These are phyloP conservation scores for Aureobasidium sp. DNA, from an alignment of 2,329 filamentous ascomycete species.

Conservation along the genomic window DNA sequence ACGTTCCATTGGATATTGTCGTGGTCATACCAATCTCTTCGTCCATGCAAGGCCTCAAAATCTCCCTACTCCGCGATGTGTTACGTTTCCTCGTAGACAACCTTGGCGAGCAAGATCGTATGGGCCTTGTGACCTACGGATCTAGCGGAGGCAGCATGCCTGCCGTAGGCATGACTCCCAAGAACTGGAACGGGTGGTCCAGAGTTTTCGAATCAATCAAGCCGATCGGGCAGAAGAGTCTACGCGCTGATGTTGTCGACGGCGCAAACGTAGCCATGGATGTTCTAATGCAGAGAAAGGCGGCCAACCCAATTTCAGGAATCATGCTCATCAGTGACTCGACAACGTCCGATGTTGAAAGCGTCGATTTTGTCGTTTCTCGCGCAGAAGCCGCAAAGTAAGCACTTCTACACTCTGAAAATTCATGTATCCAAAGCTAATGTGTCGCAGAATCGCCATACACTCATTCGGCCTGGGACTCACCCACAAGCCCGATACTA, in stretches of 20 bases:
- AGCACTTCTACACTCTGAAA: slow-evolving; percentile 29
- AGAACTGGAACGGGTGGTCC: slow-evolving; percentile 85
- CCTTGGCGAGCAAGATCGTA: slow-evolving; percentile 85
- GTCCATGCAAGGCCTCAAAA: slow-evolving; percentile 99
- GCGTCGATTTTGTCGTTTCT: slow-evolving; percentile 95
- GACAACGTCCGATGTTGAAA: slow-evolving; percentile 86
- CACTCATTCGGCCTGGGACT: slow-evolving; percentile 94
- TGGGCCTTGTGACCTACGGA: slow-evolving; percentile 95
- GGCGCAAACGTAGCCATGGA: slow-evolving; percentile 98
- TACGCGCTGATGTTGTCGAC: slow-evolving; percentile 92
- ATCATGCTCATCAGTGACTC: slow-evolving; percentile 97
- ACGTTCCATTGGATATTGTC: slow-evolving; percentile 90
- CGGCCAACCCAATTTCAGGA: slow-evolving; percentile 87
- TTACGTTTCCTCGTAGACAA: slow-evolving; percentile 85
- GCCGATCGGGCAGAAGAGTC: slow-evolving; percentile 91
- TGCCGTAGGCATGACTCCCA: slow-evolving; percentile 96
- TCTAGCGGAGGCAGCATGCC: slow-evolving; percentile 89
- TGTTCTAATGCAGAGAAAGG: slow-evolving; percentile 92
- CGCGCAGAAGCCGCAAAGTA: slow-evolving; percentile 94
- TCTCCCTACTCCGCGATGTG: slow-evolving; percentile 84
- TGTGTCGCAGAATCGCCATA: slow-evolving; percentile 63
- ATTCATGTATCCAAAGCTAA: slow-evolving; percentile 11
- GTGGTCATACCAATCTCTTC: slow-evolving; percentile 96
- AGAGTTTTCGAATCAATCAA: slow-evolving; percentile 80
- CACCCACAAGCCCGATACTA: slow-evolving; percentile 96